Percentiles rank a stretch among this genome's conserved stretches.
Evolutionary conservation across 306 rosid genomes (phyloP).

Genomic region (Bauhinia variegata): DNA sequence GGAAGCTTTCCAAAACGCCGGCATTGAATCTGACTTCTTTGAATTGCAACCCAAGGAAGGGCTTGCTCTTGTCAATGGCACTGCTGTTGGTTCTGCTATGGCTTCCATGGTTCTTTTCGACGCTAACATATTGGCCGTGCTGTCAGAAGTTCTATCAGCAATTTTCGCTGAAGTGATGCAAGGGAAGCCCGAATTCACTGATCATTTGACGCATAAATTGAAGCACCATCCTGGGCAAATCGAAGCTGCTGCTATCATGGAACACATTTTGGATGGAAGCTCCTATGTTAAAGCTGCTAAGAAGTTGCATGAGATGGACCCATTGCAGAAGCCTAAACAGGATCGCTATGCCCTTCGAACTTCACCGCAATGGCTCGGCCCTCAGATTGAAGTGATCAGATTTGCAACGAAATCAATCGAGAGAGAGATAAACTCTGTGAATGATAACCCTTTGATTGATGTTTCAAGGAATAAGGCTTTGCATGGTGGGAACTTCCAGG

Average conservation of each 20-base stretch:
- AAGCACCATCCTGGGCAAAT: constrained; percentile 97
- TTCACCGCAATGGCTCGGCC: constrained; percentile 97
- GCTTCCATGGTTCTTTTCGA: constrained; percentile 88
- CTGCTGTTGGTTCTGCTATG: constrained; percentile 90
- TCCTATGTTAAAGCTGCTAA: constrained; percentile 69
- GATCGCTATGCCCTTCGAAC: constrained; percentile 87
- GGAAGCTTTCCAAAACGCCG: constrained; percentile 65
- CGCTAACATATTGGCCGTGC: constrained; percentile 62
- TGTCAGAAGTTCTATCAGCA: constrained; percentile 78
- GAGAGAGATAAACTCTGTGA: constrained; percentile 87
- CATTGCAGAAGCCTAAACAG: constrained; percentile 86
- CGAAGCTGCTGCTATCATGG: constrained; percentile 97
- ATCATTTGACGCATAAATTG: constrained; percentile 81
- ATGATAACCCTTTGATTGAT: constrained; percentile 90
- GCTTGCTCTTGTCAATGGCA: constrained; percentile 87
- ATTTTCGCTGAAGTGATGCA: constrained; percentile 86
- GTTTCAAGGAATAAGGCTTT: constrained; percentile 91
- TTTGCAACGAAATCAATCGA: constrained; percentile 86
- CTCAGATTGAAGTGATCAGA: constrained; percentile 80
- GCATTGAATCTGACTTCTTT: constrained; percentile 63
- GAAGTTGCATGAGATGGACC: constrained; percentile 74
- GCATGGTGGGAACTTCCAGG: constrained; percentile 95
- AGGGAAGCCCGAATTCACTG: constrained; percentile 91
- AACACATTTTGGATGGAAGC: constrained; percentile 87
- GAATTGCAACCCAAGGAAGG: constrained; percentile 96